Evolutionary conservation across 2,329 filamentous ascomycete species (phyloP).

Genomic region (Aspergillus texensis): DNA sequence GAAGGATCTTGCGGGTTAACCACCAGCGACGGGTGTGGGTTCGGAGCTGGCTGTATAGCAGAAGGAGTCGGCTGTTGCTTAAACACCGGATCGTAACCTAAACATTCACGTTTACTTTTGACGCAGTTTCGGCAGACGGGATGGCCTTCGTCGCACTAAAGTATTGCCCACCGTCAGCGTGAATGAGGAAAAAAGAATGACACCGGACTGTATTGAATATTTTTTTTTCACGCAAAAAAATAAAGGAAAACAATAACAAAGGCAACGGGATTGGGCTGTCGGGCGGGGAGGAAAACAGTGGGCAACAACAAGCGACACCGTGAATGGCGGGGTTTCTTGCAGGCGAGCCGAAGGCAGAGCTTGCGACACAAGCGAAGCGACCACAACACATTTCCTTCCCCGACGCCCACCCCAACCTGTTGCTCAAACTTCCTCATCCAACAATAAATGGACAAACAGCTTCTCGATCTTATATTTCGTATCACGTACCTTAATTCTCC

Average conservation of each 20-base stretch:
- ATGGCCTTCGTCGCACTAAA: conserved; percentile 92
- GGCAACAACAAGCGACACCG: conserved; percentile 26
- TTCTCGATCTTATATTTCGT: not conserved
- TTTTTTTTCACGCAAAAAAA: conserved; percentile 2
- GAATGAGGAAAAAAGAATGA: conserved; percentile 13
- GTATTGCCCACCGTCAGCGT: conserved; percentile 8
- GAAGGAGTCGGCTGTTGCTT: conserved; percentile 71
- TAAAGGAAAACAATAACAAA: conserved; percentile 21
- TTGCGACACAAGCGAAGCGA: conserved; percentile 28
- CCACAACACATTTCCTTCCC: conserved; percentile 12
- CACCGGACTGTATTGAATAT: conserved; percentile 21
- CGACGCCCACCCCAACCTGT: conserved; percentile 11
- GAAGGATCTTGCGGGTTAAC: conserved; percentile 44
- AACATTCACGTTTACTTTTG: conserved; percentile 68
- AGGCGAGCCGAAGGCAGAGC: conserved; percentile 20
- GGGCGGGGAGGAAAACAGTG: conserved; percentile 11
- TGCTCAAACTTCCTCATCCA: conserved; percentile 2
- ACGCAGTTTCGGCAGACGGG: conserved; percentile 77
- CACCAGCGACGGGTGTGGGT: conserved; percentile 44
- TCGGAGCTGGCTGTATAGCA: conserved; percentile 65
- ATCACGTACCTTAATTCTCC: conserved; percentile 70
- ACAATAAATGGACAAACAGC: not conserved
- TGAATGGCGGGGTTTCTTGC: conserved; percentile 25
- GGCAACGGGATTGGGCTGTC: not conserved
- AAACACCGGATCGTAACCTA: conserved; percentile 70